phyloP scores from a whole-genome alignment of 345 rosid genomes.

The Schrenkiella parvula region DNA sequence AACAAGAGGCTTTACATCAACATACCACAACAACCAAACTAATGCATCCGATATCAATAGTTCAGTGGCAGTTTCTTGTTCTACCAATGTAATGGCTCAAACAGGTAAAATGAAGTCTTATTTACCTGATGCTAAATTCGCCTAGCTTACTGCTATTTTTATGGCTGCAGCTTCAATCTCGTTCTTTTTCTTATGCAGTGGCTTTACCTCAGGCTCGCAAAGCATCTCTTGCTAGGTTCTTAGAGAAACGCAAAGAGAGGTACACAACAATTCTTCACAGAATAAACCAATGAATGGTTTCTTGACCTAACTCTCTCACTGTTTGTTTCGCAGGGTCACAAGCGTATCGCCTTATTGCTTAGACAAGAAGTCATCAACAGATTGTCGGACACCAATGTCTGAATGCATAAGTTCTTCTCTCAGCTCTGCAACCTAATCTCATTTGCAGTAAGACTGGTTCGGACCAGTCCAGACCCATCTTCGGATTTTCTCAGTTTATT shows the following conservation, averaged over 20 bases:
- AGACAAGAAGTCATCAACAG: constrained; percentile 30
- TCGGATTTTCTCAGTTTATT: constrained; percentile 2
- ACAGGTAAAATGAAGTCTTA: constrained; percentile 38
- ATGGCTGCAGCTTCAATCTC: neutral
- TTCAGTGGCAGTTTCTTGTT: constrained; percentile 15
- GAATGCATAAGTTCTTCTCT: constrained; percentile 34
- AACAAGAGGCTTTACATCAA: constrained; percentile 32
- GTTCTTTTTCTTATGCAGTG: constrained; percentile 29
- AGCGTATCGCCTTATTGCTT: constrained; percentile 44
- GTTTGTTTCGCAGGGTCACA: constrained; percentile 37
- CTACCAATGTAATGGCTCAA: constrained; percentile 35
- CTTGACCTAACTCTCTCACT: constrained; percentile 10
- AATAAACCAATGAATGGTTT: constrained; percentile 6
- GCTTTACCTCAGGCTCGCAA: constrained; percentile 80
- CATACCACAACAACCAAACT: constrained; percentile 25
- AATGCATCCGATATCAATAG: constrained; percentile 37
- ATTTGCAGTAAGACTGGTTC: constrained; percentile 11
- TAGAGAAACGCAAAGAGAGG: constrained; percentile 88
- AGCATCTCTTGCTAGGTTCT: constrained; percentile 79
- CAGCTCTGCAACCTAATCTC: constrained; percentile 35
- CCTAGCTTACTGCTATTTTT: neutral
- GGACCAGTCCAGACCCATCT: constrained; percentile 11
- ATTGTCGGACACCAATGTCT: constrained; percentile 28
- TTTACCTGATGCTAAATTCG: neutral
- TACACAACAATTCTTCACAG: constrained; percentile 19